Base-by-base conservation (phyloP, 2,329 filamentous ascomycete genomes). In the Rutstroemia sydowiana region DNA sequence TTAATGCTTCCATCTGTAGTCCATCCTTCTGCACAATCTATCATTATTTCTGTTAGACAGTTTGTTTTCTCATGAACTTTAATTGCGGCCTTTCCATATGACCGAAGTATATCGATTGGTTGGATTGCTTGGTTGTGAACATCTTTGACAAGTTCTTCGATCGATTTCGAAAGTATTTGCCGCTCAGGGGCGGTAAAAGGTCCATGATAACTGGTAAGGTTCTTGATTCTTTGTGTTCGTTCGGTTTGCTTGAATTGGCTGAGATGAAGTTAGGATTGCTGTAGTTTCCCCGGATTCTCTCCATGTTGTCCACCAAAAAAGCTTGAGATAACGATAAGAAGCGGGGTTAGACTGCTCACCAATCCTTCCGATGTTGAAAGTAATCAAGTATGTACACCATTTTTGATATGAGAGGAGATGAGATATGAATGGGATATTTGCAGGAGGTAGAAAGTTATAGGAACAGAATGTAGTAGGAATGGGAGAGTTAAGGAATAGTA, bases 31-130 rank as follows among this genome's bases (percentile, higher is more conserved):
- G 89, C 88, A 51, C 85, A 84, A 0, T 80, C 75, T 34, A 96
- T 77, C 72, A 96, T 79, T 51, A 96, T 74, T 70, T 96, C 91
- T 0, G 92, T 96, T 11, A 95, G 71, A 64, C 88, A 95, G 68
- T 96, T 96, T 2, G 90, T 95, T 70, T 85, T 85, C 56, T 84
- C 77, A 32, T 96, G 92, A 1, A 89, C 91, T 63, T 83, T 85
- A 48, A 95, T 67, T 0, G 91, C 87, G 18, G 92, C 84, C 69
- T 95, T 95, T 63, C 87, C 87, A 66, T 96, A 97, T 10, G 89
- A 82, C 54, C 76, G 81, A n/a, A 96, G 80, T 43, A 96, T 79
- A 55, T 89, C 82, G 21, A 84, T 66, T 0, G 91, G 84, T 11
- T 78, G 75, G 45, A 82, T 73, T 48, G 74, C 70, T 41, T 82